Conservation (phyloP, 1,284 basidiomycete species). For the Trametes polyzona region DNA sequence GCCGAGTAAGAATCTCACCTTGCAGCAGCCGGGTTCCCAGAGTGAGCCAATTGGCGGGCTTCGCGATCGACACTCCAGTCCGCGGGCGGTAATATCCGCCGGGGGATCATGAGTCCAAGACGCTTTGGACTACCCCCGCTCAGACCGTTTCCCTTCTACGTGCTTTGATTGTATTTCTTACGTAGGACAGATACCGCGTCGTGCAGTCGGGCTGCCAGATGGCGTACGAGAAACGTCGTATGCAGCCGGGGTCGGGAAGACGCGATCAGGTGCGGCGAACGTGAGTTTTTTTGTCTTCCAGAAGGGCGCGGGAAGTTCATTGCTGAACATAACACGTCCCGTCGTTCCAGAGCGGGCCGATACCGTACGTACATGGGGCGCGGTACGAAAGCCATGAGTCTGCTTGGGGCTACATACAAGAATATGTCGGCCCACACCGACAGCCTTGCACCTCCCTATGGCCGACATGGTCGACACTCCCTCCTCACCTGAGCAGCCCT, state of each 20-base stretch:
- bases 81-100: no score
- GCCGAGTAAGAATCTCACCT: no score
- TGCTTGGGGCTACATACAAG: background rate
- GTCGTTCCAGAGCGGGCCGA: background rate
- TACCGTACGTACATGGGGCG: slow-evolving; percentile 6
- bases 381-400: background rate
- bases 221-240: background rate
- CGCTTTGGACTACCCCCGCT: no score
- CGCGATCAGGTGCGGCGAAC: background rate
- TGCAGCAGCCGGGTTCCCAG: no score
- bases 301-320: background rate
- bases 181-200: background rate
- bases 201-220: background rate
- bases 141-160: no score
- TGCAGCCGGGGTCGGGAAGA: background rate
- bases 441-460: background rate
- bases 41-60: no score
- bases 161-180: background rate
- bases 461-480: background rate
- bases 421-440: no score
- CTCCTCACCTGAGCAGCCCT: background rate
- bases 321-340: background rate
- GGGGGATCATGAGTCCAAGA: no score
- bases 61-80: no score
- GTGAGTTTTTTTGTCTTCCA: slow-evolving; percentile 11